Conservation (phyloP, 371 early-diverging fungal genomes). For the Choanephora cucurbitarum region DNA sequence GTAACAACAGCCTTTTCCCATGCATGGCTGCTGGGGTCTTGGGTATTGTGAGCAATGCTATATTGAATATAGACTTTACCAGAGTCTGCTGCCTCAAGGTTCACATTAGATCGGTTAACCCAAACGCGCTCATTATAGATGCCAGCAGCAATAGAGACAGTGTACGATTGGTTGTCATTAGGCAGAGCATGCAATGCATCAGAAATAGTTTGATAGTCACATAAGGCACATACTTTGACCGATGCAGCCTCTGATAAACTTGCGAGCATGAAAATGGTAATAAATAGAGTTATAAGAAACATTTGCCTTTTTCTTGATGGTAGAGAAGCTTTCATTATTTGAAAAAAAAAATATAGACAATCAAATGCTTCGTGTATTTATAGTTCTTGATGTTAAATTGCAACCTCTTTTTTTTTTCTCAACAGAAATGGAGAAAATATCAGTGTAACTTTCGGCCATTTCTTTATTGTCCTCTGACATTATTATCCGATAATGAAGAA, state of each 20-base stretch:
- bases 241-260: neutral
- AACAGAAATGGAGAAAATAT: no score
- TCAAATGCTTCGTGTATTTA: no score
- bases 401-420: no score
- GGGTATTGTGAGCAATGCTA: constrained; percentile 10
- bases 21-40: constrained; percentile 4
- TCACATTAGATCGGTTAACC: constrained; percentile 16
- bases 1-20: constrained; percentile 11
- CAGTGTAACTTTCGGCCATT: no score
- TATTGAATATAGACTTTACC: constrained; percentile 10
- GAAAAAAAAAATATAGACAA: no score
- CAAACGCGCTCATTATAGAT: constrained; percentile 17
- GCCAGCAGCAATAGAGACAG: constrained; percentile 19
- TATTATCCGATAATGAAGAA: no score
- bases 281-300: no score
- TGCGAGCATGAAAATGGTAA: no score
- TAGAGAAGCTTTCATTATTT: no score
- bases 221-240: constrained; percentile 12
- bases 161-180: constrained; percentile 9
- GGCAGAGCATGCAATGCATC: constrained; percentile 20
- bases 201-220: constrained; percentile 10
- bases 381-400: no score
- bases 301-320: no score
- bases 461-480: no score
- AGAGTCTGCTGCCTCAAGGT: constrained; percentile 7